These are phyloP conservation scores for Geotrichum europaeum DNA, from an alignment of 1,139 yeast species.

Conservation along the genomic window DNA sequence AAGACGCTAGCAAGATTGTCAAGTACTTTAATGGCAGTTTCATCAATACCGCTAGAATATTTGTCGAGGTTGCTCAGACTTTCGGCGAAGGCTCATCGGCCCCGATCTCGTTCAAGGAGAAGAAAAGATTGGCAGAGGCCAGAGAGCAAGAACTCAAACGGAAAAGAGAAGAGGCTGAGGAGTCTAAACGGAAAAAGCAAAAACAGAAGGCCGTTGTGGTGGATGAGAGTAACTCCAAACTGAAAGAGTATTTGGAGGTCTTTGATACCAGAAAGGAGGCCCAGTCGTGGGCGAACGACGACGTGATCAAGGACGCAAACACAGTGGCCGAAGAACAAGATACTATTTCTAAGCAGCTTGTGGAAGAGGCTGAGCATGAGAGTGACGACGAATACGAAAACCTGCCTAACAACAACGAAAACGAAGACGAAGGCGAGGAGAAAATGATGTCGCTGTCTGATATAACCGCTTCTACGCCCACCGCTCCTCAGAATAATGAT, in stretches of 20 bases:
- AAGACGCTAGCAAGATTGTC: constrained; percentile 76
- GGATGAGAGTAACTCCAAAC: constrained; percentile 47
- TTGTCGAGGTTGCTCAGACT: constrained; percentile 80
- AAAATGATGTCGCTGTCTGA: constrained; percentile 20
- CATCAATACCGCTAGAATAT: constrained; percentile 74
- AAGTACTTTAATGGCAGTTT: constrained; percentile 69
- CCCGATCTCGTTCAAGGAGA: constrained; percentile 52
- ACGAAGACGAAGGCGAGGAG: constrained; percentile 26
- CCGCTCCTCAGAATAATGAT: constrained; percentile 5
- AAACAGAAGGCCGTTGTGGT: constrained; percentile 35
- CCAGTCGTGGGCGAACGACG: constrained; percentile 74
- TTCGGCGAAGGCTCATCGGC: constrained; percentile 80
- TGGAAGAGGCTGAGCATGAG: constrained; percentile 21
- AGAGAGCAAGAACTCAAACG: constrained; percentile 14
- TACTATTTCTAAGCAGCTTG: constrained; percentile 8
- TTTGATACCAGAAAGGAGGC: constrained; percentile 67
- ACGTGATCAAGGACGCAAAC: constrained; percentile 41
- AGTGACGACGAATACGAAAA: constrained; percentile 31
- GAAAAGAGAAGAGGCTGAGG: constrained; percentile 21
- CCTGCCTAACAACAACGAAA: constrained; percentile 20
- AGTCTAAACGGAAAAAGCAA: constrained; percentile 48
- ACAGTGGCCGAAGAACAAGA: constrained; percentile 17
- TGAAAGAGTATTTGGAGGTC: constrained; percentile 75
- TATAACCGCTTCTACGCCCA: neutral
- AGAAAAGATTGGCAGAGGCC: constrained; percentile 44